A percentile compares a stretch with the other conserved stretches of the same genome.
Evolutionary conservation across 441 rosid species (phyloP).

Genomic region (Iberis amara): DNA sequence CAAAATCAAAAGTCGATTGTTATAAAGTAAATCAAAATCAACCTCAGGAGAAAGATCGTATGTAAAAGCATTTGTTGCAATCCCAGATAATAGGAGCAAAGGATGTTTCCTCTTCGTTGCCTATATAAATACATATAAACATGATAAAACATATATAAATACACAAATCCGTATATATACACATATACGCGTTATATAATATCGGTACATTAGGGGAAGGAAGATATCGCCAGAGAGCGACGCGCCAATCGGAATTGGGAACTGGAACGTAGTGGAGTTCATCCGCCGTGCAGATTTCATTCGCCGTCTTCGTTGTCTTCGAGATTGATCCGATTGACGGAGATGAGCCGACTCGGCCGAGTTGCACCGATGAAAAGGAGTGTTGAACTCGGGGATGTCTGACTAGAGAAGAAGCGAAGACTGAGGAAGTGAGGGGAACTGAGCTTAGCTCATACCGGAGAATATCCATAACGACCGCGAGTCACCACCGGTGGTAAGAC

Average conservation of each 20-base stretch:
- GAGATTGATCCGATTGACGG: slow-evolving; percentile 10
- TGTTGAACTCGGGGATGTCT: background rate
- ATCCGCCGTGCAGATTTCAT: slow-evolving; percentile 30
- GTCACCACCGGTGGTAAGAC: background rate
- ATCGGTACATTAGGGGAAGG: slow-evolving; percentile 41
- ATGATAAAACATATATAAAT: no score
- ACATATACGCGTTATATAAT: background rate
- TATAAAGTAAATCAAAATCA: slow-evolving; percentile 12
- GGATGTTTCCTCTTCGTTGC: slow-evolving; percentile 54
- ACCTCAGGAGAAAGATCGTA: slow-evolving; percentile 66
- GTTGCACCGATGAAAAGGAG: slow-evolving; percentile 16
- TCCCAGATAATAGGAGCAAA: slow-evolving; percentile 50
- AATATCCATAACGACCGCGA: slow-evolving; percentile 23
- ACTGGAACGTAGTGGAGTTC: slow-evolving; percentile 48
- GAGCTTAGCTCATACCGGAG: slow-evolving; percentile 21
- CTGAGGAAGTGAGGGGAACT: slow-evolving; percentile 15
- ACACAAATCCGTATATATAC: no score
- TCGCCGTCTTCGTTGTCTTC: background rate
- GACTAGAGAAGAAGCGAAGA: slow-evolving; percentile 10
- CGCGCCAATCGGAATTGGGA: slow-evolving; percentile 52
- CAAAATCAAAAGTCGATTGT: background rate
- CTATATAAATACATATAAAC: slow-evolving; percentile 20
- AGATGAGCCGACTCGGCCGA: slow-evolving; percentile 19
- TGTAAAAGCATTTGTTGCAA: slow-evolving; percentile 41
- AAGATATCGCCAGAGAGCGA: slow-evolving; percentile 66